A percentile compares a stretch with the other conserved stretches of the same genome.
phyloP scores from a whole-genome alignment of 1,139 yeast genomes.

The Pichia sp. region DNA sequence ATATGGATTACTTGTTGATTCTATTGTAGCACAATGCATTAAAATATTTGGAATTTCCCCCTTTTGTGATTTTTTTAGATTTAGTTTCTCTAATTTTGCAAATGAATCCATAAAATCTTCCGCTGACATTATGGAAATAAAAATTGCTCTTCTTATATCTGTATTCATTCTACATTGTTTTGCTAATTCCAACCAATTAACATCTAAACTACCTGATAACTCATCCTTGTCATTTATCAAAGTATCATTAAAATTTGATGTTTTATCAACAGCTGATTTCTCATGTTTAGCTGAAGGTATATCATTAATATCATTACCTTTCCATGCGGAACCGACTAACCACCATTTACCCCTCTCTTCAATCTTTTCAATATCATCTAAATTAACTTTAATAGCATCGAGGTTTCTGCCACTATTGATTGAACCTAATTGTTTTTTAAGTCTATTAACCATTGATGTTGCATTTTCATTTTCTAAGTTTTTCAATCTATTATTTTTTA shows the following conservation, averaged over 20 bases:
- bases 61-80: constrained; percentile 75
- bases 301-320: constrained; percentile 38
- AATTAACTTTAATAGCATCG: constrained; percentile 80
- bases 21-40: constrained; percentile 79
- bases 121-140: constrained; percentile 91
- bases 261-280: constrained; percentile 2
- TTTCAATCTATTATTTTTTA: constrained; percentile 79
- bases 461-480: constrained; percentile 40
- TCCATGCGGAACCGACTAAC: constrained; percentile 98
- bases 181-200: constrained; percentile 88
- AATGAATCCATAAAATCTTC: constrained; percentile 86
- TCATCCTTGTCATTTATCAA: constrained; percentile 54
- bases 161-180: constrained; percentile 88
- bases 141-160: constrained; percentile 87
- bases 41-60: constrained; percentile 82
- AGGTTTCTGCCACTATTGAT: constrained; percentile 39
- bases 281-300: constrained; percentile 22
- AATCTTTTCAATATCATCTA: constrained; percentile 73
- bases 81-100: constrained; percentile 71
- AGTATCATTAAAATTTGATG: constrained; percentile 19
- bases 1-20: constrained; percentile 83
- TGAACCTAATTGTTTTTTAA: constrained; percentile 63
- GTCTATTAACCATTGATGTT: constrained; percentile 44
- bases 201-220: constrained; percentile 43
- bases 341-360: constrained; percentile 94